Evolutionary conservation across 192 early-diverging fungal species (phyloP), one percentile per base, ranked within the genome.

Genomic region (Coemansia sp.): DNA sequence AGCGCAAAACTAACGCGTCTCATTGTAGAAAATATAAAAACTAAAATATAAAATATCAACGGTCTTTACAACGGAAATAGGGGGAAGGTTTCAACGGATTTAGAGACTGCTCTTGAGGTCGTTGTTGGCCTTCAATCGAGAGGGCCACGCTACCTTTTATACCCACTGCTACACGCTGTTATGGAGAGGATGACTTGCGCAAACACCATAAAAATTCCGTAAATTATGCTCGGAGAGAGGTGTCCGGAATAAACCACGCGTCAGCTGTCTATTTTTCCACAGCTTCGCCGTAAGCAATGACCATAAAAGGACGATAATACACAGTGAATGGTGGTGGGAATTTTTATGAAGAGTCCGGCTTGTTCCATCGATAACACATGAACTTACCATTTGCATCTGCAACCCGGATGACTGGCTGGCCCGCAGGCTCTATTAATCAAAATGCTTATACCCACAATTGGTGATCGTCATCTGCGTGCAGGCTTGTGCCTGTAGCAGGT

Each of bases 1-100:
- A 78, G 46, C 46, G 59, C 59, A 53, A 67, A 42, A 50, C 72
- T 51, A 20, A 74, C 57, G 30, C 72, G 66, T 54, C 58, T 74
- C 72, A 74, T 74, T 36, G 22, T 64, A 46, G 27, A 20, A 52
- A 27, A 21, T 32, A 61, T 8, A n/a, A 24, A 53, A 30, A 52
- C 52, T 52, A 36, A 52, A 27, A 29, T 21, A 33, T 32, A n/a
- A 32, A 64, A 4, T 23, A 61, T 30, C 31, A 32, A 24, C 30
- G 61, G 31, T 17, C 20, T 36, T 33, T 21, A 46, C 25, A 27
- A 27, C 25, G 4, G 21, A 23, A 22, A 23, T 54, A 25, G 11
- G 7, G 7, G 10, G 25, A 61, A 51, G 39, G 17, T 17, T 46
- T 46, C 11, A 46, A 46, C 8, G 39, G 39, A 46, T 46, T 46